Percentiles rank a stretch among this genome's conserved stretches.
phyloP scores from a whole-genome alignment of 495 filamentous ascomycete species.

The Neurospora sublineolata region DNA sequence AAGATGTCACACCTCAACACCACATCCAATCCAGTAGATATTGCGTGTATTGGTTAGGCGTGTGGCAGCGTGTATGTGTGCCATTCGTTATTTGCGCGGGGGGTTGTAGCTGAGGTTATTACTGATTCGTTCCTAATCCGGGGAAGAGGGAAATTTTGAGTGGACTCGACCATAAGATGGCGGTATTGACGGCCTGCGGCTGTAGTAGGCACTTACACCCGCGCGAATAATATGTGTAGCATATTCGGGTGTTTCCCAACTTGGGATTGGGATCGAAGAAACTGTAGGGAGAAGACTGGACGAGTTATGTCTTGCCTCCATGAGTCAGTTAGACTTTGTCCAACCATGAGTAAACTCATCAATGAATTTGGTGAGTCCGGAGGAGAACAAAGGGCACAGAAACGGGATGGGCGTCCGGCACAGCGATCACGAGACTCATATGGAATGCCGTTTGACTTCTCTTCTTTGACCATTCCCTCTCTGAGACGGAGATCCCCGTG shows the following conservation, averaged over 20 bases:
- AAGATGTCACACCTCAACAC: neutral
- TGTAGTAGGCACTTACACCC: too few species aligned
- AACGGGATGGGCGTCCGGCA: neutral
- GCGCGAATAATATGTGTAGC: neutral
- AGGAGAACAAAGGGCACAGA: neutral
- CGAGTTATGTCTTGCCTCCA: neutral
- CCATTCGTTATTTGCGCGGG: too few species aligned
- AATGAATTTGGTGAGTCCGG: neutral
- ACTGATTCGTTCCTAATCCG: neutral
- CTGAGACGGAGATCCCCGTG: neutral
- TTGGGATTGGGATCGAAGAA: neutral
- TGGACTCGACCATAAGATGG: neutral
- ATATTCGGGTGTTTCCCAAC: neutral
- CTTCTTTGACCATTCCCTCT: neutral
- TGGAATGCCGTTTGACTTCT: neutral
- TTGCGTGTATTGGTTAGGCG: neutral
- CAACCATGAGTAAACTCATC: neutral
- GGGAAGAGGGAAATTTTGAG: too few species aligned
- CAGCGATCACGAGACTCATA: neutral
- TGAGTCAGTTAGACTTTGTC: neutral
- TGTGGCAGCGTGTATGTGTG: too few species aligned
- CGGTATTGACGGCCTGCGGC: neutral
- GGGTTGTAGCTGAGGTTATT: too few species aligned
- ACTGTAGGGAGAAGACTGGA: neutral
- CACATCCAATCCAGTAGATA: too few species aligned